Evolutionary conservation across 345 rosid species (phyloP).

Genomic region (Pistacia atlantica): DNA sequence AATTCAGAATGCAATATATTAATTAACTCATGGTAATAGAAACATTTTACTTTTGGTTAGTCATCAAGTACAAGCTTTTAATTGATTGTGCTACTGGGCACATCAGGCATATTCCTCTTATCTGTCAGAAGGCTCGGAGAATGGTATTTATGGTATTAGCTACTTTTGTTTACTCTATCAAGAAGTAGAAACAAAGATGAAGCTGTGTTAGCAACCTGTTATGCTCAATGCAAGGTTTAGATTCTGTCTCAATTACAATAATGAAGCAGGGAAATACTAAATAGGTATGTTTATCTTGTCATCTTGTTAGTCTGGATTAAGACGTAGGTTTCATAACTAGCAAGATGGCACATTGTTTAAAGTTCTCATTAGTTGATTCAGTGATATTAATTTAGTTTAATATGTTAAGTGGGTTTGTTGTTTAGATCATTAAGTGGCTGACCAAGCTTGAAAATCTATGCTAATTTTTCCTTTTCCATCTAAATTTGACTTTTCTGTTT

Average conservation of each 20-base stretch:
- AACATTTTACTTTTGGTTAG: background rate
- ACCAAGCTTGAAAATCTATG: background rate
- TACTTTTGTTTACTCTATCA: background rate
- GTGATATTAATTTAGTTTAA: background rate
- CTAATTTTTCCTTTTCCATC: background rate
- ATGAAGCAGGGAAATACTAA: slow-evolving; percentile 9
- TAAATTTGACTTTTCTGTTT: background rate
- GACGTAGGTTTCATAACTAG: background rate
- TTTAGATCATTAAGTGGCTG: background rate
- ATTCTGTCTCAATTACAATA: background rate
- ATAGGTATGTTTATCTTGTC: background rate
- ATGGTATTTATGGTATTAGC: background rate
- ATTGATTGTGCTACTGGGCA: background rate
- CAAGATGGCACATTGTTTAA: background rate
- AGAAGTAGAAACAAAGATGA: slow-evolving; percentile 2
- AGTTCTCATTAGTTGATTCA: background rate
- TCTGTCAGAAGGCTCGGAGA: slow-evolving; percentile 6
- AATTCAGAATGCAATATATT: background rate
- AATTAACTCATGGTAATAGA: background rate
- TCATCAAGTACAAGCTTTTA: background rate
- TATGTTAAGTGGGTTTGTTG: background rate
- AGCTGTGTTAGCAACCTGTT: background rate
- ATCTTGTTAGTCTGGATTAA: background rate
- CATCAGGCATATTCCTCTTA: background rate
- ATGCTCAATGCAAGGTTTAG: background rate